A percentile compares a stretch with the other conserved stretches of the same genome.
Evolutionary conservation across 345 rosid genomes (phyloP).

Genomic region (Eucalyptus viminalis): DNA sequence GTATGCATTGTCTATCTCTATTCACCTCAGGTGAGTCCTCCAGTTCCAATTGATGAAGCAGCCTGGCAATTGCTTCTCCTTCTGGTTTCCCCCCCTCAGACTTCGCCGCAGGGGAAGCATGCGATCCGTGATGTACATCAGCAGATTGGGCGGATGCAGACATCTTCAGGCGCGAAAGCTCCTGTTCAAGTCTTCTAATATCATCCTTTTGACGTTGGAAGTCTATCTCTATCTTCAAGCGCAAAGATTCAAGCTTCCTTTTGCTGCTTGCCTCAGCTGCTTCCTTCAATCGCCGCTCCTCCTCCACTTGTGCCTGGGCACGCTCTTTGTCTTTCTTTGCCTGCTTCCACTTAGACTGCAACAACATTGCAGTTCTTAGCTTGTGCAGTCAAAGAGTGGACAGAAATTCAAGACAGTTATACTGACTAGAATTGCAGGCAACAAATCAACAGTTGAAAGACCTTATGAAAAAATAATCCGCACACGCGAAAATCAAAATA

Average conservation of each 20-base stretch:
- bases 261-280: background rate
- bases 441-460: background rate
- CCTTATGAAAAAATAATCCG: background rate
- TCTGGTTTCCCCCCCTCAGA: background rate
- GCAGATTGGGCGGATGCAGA: background rate
- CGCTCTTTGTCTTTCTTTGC: background rate
- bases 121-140: background rate
- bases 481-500: background rate
- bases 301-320: constrained; percentile 2
- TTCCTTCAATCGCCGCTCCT: constrained; percentile 5
- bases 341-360: constrained; percentile 6
- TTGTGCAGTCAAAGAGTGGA: background rate
- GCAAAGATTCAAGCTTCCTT: constrained; percentile 1
- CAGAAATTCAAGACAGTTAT: background rate
- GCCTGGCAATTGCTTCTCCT: background rate
- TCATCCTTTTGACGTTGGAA: constrained; percentile 9
- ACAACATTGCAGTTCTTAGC: background rate
- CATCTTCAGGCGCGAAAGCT: background rate
- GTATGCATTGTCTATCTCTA: constrained; percentile 1
- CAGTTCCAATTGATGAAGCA: background rate
- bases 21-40: background rate
- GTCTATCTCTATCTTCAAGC: constrained; percentile 9
- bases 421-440: background rate
- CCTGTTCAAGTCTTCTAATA: constrained; percentile 8
- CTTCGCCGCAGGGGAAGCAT: background rate